phyloP scores from a whole-genome alignment of 495 filamentous ascomycete genomes.

The Recurvomyces mirabilis region DNA sequence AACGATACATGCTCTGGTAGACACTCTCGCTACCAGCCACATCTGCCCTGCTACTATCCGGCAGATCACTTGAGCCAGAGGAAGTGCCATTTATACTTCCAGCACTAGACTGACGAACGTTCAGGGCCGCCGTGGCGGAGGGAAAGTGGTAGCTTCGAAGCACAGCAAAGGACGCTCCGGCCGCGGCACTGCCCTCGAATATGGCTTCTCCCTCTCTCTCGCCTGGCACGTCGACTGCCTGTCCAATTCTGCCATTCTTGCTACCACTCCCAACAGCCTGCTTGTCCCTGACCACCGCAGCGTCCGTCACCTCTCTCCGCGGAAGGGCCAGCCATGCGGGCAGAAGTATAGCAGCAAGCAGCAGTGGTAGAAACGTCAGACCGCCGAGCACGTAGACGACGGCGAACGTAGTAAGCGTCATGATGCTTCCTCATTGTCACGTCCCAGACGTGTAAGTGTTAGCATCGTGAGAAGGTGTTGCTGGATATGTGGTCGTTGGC shows the following conservation, averaged over 20 bases:
- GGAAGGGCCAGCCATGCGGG: conserved; percentile 14
- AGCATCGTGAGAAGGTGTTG: too few species aligned
- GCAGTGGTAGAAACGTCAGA: conserved; percentile 74
- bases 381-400: conserved; percentile 78
- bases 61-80: conserved; percentile 76
- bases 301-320: conserved; percentile 4
- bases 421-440: conserved; percentile 1
- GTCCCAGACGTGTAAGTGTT: not conserved
- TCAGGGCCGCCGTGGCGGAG: conserved; percentile 10
- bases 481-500: too few species aligned
- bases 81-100: conserved; percentile 38
- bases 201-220: not conserved
- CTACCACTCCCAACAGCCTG: not conserved
- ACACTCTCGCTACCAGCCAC: conserved; percentile 59
- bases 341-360: conserved; percentile 47
- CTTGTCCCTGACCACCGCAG: not conserved
- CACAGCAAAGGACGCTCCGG: conserved; percentile 54
- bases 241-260: not conserved
- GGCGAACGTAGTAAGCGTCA: conserved; percentile 57
- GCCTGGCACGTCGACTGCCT: not conserved
- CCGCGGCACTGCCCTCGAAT: conserved; percentile 1
- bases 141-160: conserved; percentile 62
- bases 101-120: not conserved
- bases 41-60: conserved; percentile 55
- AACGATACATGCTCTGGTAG: conserved; percentile 95